Conservation (phyloP, 495 filamentous ascomycete species). For the Cercophora scortea region DNA sequence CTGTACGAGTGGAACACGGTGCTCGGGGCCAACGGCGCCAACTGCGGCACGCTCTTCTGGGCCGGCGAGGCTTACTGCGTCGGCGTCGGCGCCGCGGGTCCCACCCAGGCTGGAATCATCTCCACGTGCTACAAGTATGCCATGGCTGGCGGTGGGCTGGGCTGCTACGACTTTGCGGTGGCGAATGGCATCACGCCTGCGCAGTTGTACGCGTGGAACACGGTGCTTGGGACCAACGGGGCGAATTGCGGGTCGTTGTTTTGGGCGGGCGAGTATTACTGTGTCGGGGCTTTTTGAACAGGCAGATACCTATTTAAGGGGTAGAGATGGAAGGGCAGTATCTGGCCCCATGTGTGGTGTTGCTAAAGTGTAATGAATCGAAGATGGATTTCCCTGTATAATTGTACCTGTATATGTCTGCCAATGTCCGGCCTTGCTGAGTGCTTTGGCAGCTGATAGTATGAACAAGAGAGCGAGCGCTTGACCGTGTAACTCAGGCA, state of each 20-base stretch:
- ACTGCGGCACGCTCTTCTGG: slow-evolving; percentile 2
- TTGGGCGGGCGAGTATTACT: slow-evolving; percentile 10
- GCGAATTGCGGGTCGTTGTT: slow-evolving; percentile 7
- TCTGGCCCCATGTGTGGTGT: too few relatives aligned
- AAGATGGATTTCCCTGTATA: too few relatives aligned
- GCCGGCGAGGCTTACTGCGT: neutral
- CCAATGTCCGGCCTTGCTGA: too few relatives aligned
- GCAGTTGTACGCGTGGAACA: slow-evolving; percentile 12
- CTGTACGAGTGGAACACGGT: slow-evolving; percentile 14
- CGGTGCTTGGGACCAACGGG: slow-evolving; percentile 4
- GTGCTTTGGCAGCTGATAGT: too few relatives aligned
- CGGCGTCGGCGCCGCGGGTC: neutral
- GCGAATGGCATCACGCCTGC: neutral
- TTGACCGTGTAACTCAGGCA: too few relatives aligned
- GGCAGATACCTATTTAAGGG: too few relatives aligned
- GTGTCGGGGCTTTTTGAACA: slow-evolving; percentile 1
- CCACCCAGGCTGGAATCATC: neutral
- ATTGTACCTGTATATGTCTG: too few relatives aligned
- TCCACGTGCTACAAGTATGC: neutral
- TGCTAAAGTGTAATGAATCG: too few relatives aligned
- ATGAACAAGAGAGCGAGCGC: too few relatives aligned
- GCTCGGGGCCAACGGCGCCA: slow-evolving; percentile 4
- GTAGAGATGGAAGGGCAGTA: too few relatives aligned
- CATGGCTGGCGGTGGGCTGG: neutral
- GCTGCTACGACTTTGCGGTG: neutral